Base-by-base conservation (phyloP, 2,329 filamentous ascomycete species). In the Fusarium sp. region DNA sequence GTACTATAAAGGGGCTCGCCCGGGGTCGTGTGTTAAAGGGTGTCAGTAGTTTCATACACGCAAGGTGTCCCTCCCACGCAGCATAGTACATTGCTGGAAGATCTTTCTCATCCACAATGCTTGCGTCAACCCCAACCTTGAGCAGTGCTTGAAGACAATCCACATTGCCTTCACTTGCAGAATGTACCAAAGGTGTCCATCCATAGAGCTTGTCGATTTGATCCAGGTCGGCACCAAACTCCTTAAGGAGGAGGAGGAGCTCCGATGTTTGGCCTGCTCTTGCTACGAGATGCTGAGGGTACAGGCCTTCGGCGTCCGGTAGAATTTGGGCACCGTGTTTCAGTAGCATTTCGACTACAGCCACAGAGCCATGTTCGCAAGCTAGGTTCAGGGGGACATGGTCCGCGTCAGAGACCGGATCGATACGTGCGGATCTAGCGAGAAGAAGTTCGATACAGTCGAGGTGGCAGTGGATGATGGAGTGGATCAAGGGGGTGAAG, bases 71-170 rank as follows among this genome's bases (percentile, higher is more conserved):
- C 81, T 99, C 96, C 96, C 96, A 99, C 0, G 94, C 95, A 15
- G 96, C 96, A 79, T 99, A 99, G 79, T 99, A 99, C 90, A 98
- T 94, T 27, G 96, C 94, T 3, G 94, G 93, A 6, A 98, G 85
- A 17, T 90, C 91, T 76, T 98, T 99, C 80, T 99, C 96, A 75
- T 99, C 96, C 43, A 93, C 81, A 55, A 94, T 92, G 68, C 90
- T 90, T 2, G 91, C 87, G 73, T 96, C 88, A 5, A 91, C 94
- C 9, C 92, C 91, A 66, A 92, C 88, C 53, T 93, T 88, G 13
- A 99, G 84, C 6, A 99, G 84, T 2, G 90, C 92, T 70, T 93
- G 88, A 43, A 99, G 83, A 75, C 94, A 97, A 25, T 92, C 89
- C 2, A 97, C 91, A 76, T 97, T 96, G 22, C 96, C 96, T 81